Percentiles rank a stretch among this genome's conserved stretches.
Conservation (phyloP, 2,329 filamentous ascomycete species). For the Claviceps pusilla region DNA sequence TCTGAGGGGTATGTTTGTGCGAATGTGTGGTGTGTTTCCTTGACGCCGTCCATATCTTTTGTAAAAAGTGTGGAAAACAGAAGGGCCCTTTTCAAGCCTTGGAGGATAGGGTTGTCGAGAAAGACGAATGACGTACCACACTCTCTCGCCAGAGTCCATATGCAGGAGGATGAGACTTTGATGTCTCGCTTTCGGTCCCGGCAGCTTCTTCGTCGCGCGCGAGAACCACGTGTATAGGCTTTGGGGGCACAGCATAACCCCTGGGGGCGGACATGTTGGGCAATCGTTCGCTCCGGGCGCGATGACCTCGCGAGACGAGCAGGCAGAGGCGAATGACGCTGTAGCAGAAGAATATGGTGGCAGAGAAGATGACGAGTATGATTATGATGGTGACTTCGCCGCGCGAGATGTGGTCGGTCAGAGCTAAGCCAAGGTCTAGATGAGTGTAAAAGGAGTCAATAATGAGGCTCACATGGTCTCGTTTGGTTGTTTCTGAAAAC, state of each 20-base stretch:
- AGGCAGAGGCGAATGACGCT: conserved; percentile 60
- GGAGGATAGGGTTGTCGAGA: too few species aligned
- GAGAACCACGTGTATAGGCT: conserved; percentile 64
- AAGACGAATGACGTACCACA: conserved; percentile 46
- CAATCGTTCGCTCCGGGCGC: conserved; percentile 10
- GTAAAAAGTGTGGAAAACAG: too few species aligned
- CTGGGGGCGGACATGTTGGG: conserved; percentile 37
- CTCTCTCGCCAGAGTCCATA: conserved; percentile 77
- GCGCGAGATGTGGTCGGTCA: conserved; percentile 47
- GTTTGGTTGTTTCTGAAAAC: background rate
- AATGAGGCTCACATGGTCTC: background rate
- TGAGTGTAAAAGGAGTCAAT: background rate
- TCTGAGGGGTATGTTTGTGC: background rate
- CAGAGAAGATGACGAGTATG: conserved; percentile 59
- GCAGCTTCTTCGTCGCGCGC: conserved; percentile 58
- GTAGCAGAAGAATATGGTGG: conserved; percentile 69
- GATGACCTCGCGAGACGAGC: conserved; percentile 37
- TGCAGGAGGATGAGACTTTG: conserved; percentile 56
- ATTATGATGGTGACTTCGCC: conserved; percentile 68
- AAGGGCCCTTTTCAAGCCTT: too few species aligned
- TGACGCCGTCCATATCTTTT: background rate
- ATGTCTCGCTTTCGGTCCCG: conserved; percentile 37
- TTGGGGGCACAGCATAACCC: conserved; percentile 54
- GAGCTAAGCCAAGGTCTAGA: conserved; percentile 56
- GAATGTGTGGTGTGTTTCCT: background rate